Conservation (phyloP, 352 stramenopile genomes). For the Globisporangium cederbergense region DNA sequence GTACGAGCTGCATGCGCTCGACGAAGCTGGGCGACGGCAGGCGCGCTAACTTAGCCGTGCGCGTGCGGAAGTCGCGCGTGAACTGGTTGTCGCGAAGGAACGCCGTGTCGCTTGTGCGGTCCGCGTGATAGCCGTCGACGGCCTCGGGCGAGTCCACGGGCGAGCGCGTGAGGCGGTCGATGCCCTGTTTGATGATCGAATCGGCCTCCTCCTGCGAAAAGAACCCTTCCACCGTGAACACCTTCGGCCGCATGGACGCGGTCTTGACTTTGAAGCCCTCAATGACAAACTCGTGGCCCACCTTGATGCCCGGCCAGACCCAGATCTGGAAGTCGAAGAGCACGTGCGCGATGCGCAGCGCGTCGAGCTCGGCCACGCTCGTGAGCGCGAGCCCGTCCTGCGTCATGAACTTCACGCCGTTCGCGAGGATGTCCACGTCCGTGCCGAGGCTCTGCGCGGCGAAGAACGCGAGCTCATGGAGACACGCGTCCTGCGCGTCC, state of each 20-base stretch:
- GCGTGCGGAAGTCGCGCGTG: constrained; percentile 51
- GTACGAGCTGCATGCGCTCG: constrained; percentile 65
- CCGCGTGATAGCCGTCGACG: constrained; percentile 51
- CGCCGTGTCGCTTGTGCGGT: constrained; percentile 67
- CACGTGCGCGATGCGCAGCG: constrained; percentile 54
- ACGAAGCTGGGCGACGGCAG: constrained; percentile 45
- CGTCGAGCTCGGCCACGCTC: constrained; percentile 29
- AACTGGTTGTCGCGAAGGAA: constrained; percentile 65
- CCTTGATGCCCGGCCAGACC: constrained; percentile 69
- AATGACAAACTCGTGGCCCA: constrained; percentile 52
- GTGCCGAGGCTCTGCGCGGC: constrained; percentile 36
- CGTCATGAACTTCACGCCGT: constrained; percentile 62
- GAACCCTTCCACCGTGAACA: constrained; percentile 65
- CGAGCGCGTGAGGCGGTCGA: constrained; percentile 46
- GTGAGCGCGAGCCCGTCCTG: constrained; percentile 45
- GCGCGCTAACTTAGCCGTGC: constrained; percentile 44
- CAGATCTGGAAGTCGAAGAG: constrained; percentile 70
- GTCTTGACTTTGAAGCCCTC: constrained; percentile 59
- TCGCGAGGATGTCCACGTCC: constrained; percentile 42
- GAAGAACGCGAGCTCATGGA: constrained; percentile 40
- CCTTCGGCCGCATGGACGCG: constrained; percentile 51
- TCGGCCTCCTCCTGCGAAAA: constrained; percentile 57
- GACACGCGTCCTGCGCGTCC: constrained; percentile 28
- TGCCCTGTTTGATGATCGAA: constrained; percentile 45
- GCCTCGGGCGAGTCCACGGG: constrained; percentile 56